A percentile compares a stretch with the other conserved stretches of the same genome.
phyloP scores from a whole-genome alignment of 805 yeast genomes.

The Priceomyces fermenticarens region DNA sequence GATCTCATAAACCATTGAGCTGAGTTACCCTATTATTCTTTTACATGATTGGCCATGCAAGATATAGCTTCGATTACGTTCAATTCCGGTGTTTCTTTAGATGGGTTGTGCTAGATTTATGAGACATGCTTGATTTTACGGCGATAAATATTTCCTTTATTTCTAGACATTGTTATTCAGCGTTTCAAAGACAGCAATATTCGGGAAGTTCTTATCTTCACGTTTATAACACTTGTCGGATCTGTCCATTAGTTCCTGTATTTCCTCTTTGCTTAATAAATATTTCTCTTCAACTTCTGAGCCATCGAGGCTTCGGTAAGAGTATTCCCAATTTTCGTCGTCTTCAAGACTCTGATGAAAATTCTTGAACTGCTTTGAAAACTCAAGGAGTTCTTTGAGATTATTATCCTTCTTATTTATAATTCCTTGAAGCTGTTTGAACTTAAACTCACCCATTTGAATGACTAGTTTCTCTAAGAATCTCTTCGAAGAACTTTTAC shows the following conservation, averaged over 20 bases:
- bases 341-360: constrained; percentile 7
- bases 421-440: constrained; percentile 21
- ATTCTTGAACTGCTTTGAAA: constrained; percentile 16
- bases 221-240: constrained; percentile 23
- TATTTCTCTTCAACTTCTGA: constrained; percentile 1
- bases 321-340: constrained; percentile 10
- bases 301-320: constrained; percentile 4
- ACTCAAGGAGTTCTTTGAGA: constrained; percentile 18
- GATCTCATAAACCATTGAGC: constrained; percentile 1
- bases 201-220: constrained; percentile 19
- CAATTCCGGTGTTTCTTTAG: too few relatives aligned
- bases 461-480: constrained; percentile 69
- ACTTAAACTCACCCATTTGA: constrained; percentile 38
- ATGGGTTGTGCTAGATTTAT: too few relatives aligned
- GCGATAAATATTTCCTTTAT: too few relatives aligned
- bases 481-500: constrained; percentile 77
- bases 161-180: constrained; percentile 19
- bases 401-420: constrained; percentile 17
- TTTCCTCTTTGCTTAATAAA: constrained; percentile 31
- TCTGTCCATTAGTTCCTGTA: constrained; percentile 41
- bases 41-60: not conserved
- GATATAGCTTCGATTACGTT: too few relatives aligned
- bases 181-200: constrained; percentile 36
- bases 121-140: too few relatives aligned
- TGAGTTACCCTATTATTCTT: not conserved